phyloP scores from a whole-genome alignment of 176 grass and related monocot species.

The Bonia amplexicaulis region DNA sequence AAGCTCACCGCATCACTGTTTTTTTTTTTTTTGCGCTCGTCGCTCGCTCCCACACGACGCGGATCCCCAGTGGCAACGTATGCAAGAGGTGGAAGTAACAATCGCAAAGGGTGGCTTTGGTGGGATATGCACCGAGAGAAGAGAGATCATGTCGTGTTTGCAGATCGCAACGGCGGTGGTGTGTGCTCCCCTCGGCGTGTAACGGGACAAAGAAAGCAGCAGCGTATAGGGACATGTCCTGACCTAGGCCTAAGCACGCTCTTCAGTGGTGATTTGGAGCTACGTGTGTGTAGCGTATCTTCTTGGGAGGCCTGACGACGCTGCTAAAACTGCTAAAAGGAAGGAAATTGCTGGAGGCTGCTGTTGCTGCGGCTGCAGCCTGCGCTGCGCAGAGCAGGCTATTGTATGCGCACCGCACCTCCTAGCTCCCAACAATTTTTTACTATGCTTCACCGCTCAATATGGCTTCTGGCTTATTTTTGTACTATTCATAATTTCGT shows the following conservation, averaged over 20 bases:
- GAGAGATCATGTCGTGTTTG: background rate
- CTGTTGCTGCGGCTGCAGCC: background rate
- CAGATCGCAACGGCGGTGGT: background rate
- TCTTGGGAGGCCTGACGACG: background rate
- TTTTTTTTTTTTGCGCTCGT: background rate
- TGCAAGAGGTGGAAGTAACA: background rate
- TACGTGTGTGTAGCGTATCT: conserved; percentile 1
- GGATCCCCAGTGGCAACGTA: conserved; percentile 30
- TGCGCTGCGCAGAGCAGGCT: background rate
- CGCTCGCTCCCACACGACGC: background rate
- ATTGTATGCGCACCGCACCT: background rate
- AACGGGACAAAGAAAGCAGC: conserved; percentile 17
- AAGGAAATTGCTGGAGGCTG: conserved; percentile 23
- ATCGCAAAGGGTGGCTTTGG: conserved; percentile 36
- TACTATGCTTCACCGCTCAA: conserved; percentile 2
- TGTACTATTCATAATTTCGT: no score
- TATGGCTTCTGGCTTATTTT: no score
- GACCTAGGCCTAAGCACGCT: background rate
- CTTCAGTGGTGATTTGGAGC: background rate
- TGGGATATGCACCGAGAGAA: no score
- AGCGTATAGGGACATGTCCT: conserved; percentile 27
- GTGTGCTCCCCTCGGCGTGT: conserved; percentile 15
- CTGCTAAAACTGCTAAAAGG: background rate
- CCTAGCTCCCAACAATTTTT: background rate
- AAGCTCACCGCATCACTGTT: conserved; percentile 30